Evolutionary conservation across 257 asterid species (phyloP), one percentile per base, ranked within the genome.

Genomic region (Solanum rostratum): DNA sequence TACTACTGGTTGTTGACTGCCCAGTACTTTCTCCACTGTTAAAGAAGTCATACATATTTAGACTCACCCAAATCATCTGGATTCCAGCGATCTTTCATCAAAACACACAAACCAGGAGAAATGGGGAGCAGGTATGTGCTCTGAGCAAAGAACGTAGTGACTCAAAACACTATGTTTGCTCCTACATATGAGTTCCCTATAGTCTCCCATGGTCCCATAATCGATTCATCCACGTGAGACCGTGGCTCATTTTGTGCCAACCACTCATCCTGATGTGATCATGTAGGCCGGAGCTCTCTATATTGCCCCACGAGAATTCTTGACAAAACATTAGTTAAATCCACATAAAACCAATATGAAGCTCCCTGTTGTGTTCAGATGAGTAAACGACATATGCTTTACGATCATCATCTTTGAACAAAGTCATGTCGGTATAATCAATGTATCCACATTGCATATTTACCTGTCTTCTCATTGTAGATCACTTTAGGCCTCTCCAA

Each of bases 251-350:
- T 95, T 2, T 97, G 97, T n/a, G 94, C 95, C 97, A 95, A 5
- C 97, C 97, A 65, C 97, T 93, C 97, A 95, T 4, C 97, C 98
- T 1, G 98, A 95, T 1, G 97, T 95, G 86, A 93, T 70, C 97
- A 93, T 93, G 84, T 91, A 91, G 3, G 94, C 94, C 0, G 98
- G 98, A 12, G 97, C 85, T 93, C 97, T 50, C 97, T 57, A 88
- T 89, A 90, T 87, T 90, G 93, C 19, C 98, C 97, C 12, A 93
- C 87, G 1, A 93, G 84, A 53, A 84, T 92, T 85, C 85, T 86
- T 46, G 79, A 70, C 86, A 86, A 85, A 33, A 45, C 87, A 27
- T 79, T 45, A 8, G 87, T 62, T 10, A 92, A 93, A 19, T 86
- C 86, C 0, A 88, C 88, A 74, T 86, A 1, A 86, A 91, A 65